Conservation (phyloP, 805 yeast species). For the Candida vartiovaarae region DNA sequence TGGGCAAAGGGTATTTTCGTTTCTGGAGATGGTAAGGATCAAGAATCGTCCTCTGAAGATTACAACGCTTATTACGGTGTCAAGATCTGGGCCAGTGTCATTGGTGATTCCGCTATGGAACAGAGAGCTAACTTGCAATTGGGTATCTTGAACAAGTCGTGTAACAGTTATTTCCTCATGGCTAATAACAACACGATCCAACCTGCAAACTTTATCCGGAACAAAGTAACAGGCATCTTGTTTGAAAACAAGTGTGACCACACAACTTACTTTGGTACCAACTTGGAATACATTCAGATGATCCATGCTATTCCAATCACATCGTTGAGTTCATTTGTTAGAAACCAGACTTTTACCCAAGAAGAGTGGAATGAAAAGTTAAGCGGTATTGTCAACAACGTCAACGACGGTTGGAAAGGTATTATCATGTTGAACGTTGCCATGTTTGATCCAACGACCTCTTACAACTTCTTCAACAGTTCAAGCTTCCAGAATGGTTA, state of each 20-base stretch:
- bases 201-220: constrained; percentile 48
- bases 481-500: constrained; percentile 43
- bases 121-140: constrained; percentile 52
- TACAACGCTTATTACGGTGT: constrained; percentile 64
- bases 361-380: constrained; percentile 60
- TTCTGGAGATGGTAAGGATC: constrained; percentile 70
- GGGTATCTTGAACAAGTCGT: constrained; percentile 47
- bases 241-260: constrained; percentile 70
- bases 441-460: constrained; percentile 54
- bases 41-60: constrained; percentile 71
- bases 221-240: constrained; percentile 66
- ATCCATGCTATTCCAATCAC: constrained; percentile 74
- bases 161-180: constrained; percentile 50
- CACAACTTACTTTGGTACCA: constrained; percentile 69
- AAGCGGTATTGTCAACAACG: constrained; percentile 34
- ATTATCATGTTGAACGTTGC: constrained; percentile 70
- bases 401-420: constrained; percentile 69
- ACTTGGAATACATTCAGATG: constrained; percentile 70
- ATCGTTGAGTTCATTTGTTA: constrained; percentile 54
- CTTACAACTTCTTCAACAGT: constrained; percentile 57
- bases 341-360: constrained; percentile 45
- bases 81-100: constrained; percentile 56
- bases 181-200: constrained; percentile 45
- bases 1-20: constrained; percentile 71
- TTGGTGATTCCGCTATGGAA: constrained; percentile 46